A percentile compares a stretch with the other conserved stretches of the same genome.
Evolutionary conservation across 2,329 filamentous ascomycete species (phyloP).

Genomic region (Venturiaceae sp.): DNA sequence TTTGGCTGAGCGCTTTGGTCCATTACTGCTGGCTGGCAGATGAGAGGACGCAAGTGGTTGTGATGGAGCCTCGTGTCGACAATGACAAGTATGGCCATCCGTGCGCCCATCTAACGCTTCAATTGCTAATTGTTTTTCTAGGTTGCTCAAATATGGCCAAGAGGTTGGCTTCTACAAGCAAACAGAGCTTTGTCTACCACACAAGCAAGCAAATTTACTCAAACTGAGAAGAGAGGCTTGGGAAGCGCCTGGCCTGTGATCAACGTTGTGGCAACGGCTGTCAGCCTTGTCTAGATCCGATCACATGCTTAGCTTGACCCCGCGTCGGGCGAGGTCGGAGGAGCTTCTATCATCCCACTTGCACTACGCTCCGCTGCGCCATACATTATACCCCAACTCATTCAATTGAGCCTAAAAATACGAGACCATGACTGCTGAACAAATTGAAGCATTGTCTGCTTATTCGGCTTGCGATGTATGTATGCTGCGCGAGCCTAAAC

Average conservation of each 20-base stretch:
- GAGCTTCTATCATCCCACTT: not conserved
- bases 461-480: slow-evolving; percentile 23
- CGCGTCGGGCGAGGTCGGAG: not conserved
- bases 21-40: slow-evolving; percentile 77
- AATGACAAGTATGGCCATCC: slow-evolving; percentile 64
- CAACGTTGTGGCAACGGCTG: not conserved
- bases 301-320: not conserved
- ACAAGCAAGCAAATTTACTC: slow-evolving; percentile 87
- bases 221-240: slow-evolving; percentile 71
- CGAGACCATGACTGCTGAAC: slow-evolving; percentile 2
- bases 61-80: slow-evolving; percentile 84
- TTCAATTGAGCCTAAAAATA: not conserved
- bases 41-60: slow-evolving; percentile 69
- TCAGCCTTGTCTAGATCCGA: not conserved
- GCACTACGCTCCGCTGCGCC: not conserved
- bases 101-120: not conserved
- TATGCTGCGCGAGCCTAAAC: not conserved
- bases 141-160: slow-evolving; percentile 62
- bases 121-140: slow-evolving; percentile 21
- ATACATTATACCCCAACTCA: not conserved
- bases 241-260: slow-evolving; percentile 24
- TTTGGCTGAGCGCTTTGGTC: slow-evolving; percentile 79
- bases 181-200: slow-evolving; percentile 74
- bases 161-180: slow-evolving; percentile 75
- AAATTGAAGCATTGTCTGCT: slow-evolving; percentile 15